phyloP scores from a whole-genome alignment of 202 grass and related monocot species.

The Setaria italica region DNA sequence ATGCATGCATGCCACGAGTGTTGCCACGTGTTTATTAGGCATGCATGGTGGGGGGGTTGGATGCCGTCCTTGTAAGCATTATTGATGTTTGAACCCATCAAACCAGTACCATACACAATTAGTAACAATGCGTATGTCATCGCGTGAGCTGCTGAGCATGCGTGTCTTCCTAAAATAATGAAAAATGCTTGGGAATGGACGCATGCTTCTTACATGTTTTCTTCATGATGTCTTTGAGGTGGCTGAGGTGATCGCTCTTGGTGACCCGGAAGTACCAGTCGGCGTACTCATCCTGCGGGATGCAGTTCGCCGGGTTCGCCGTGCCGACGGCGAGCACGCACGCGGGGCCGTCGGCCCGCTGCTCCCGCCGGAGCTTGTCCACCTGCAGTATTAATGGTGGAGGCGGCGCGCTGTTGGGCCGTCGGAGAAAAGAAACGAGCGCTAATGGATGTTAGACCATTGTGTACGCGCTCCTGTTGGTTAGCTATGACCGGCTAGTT shows the following conservation, averaged over 20 bases:
- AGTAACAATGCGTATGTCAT: no score
- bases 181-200: neutral
- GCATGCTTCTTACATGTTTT: neutral
- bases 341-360: neutral
- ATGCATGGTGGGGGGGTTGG: no score
- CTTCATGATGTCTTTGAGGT: constrained; percentile 31
- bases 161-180: no score
- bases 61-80: no score
- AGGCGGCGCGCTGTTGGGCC: neutral
- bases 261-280: constrained; percentile 55
- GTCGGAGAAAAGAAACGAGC: neutral
- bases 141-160: no score
- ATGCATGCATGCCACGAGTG: no score
- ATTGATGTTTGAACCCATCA: no score
- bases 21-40: no score
- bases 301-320: constrained; percentile 39
- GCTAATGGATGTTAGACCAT: neutral
- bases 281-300: constrained; percentile 39
- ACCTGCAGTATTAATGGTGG: neutral
- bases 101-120: no score
- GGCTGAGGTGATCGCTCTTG: constrained; percentile 25
- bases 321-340: constrained; percentile 43
- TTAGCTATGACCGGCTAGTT: no score
- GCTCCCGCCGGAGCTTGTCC: neutral
- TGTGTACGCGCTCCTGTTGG: no score